phyloP scores from a whole-genome alignment of 2,329 filamentous ascomycete genomes.

The Trichophyton benhamiae region DNA sequence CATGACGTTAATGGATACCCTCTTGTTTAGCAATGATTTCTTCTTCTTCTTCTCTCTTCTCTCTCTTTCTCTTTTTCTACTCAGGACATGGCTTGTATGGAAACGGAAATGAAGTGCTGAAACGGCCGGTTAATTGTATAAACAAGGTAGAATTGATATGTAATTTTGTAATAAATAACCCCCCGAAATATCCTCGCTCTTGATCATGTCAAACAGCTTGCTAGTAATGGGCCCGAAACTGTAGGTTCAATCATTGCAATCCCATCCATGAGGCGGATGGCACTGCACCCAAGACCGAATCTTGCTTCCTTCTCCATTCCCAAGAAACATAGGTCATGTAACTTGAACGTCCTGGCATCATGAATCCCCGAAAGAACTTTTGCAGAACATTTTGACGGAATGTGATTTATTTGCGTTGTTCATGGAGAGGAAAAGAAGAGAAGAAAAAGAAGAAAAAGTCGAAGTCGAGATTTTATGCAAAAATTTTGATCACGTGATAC shows the following conservation, averaged over 20 bases:
- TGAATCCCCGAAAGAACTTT: constrained; percentile 37
- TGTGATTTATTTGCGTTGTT: constrained; percentile 46
- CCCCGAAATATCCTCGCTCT: background rate
- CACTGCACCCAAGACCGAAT: constrained; percentile 48
- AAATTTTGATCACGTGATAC: background rate
- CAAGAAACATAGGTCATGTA: constrained; percentile 17
- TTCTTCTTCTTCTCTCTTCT: background rate
- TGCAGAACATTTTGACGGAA: constrained; percentile 48
- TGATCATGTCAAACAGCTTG: background rate
- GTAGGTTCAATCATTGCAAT: constrained; percentile 50
- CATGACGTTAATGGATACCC: background rate
- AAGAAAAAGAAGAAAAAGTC: constrained; percentile 16
- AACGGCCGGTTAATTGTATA: background rate
- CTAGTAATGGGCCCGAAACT: constrained; percentile 15
- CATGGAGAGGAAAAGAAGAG: constrained; percentile 32
- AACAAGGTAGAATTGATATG: background rate
- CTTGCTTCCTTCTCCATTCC: constrained; percentile 22
- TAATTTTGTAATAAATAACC: background rate
- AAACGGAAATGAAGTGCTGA: background rate
- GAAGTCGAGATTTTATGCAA: background rate
- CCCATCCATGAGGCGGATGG: constrained; percentile 39
- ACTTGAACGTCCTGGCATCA: constrained; percentile 44
- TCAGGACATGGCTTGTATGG: background rate
- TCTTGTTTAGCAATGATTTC: background rate
- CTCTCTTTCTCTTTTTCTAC: background rate